Base-by-base conservation (phyloP, 495 filamentous ascomycete genomes). In the Penicillium steckii region DNA sequence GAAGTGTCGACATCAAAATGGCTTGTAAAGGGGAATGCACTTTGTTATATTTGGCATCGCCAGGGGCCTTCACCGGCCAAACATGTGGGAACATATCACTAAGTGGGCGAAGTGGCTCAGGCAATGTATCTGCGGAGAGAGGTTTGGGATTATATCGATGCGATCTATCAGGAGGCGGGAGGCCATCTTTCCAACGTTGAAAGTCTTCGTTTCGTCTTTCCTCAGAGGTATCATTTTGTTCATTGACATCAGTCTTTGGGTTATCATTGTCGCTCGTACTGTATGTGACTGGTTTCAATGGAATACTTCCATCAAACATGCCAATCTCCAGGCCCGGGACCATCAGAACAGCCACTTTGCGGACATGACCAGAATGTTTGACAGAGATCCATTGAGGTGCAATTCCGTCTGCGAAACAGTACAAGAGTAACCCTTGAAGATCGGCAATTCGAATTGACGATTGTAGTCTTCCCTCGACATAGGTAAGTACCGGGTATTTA, bases 271-370 rank as follows among this genome's bases (percentile, higher is more conserved):
- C 19, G 18, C 19, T 15, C 18, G 6, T 19, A 5, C 55, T 30
- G 7, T 62, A 32, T 7, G 48, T 42, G 8, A 44, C 32, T 1
- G 57, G 32, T 12, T 70, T 69, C 35, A 86, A 70, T 27, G 82
- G 69, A 4, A 89, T 78, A 10, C 72, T 78, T 19, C 81, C 80
- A 71, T 91, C 83, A 69, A 97, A 95, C 89, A 96, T 93, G 25
- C 84, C 88, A 57, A 87, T 81, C 66, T 96, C 91, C 12, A 97
- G 68, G 9, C 93, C 94, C 1, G 94, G 95, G 6, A 95, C 88
- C 88, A 97, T 93, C 51, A 97, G 70, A n/a, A 91, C 82, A 13
- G 96, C 94, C 18, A 91, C 85, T 67, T 92, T 95, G 29, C 84
- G 77, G 45, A 97, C 85, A 57, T 85, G 75, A 1, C 79, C 78